Percentiles rank a stretch among this genome's conserved stretches.
Evolutionary conservation across 2,329 filamentous ascomycete species (phyloP).

Genomic region (Verticillium nonalfalfae): DNA sequence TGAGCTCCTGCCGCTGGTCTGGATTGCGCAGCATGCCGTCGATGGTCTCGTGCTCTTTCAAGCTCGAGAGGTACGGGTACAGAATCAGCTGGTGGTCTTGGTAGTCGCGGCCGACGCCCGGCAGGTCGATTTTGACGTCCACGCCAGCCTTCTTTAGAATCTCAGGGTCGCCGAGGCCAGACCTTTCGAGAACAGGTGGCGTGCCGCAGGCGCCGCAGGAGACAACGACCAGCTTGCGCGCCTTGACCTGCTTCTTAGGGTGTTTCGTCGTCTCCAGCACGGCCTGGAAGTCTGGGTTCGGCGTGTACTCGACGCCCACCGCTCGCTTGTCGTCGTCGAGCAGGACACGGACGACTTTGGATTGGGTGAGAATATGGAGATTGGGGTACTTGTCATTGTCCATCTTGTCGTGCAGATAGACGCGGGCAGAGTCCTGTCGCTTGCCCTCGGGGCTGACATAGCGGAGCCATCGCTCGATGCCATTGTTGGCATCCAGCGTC

Average conservation of each 20-base stretch:
- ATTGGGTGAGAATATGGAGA: conserved; percentile 23
- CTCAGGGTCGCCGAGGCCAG: conserved; percentile 37
- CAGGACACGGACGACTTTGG: conserved; percentile 23
- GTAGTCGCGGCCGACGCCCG: conserved; percentile 19
- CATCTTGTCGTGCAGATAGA: conserved; percentile 22
- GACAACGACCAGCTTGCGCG: conserved; percentile 40
- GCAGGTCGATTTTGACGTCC: conserved; percentile 12
- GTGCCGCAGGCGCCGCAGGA: conserved; percentile 35
- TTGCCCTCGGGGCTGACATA: conserved; percentile 26
- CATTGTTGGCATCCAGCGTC: conserved; percentile 33
- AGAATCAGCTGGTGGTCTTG: conserved; percentile 48
- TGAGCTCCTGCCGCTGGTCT: conserved; percentile 11
- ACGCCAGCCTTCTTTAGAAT: conserved; percentile 14
- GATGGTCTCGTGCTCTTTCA: conserved; percentile 37
- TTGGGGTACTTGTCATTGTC: conserved; percentile 19
- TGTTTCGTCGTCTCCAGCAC: conserved; percentile 7
- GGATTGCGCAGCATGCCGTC: conserved; percentile 19
- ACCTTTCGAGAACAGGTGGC: conserved; percentile 42
- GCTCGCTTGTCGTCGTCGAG: conserved; percentile 45
- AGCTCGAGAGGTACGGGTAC: conserved; percentile 40
- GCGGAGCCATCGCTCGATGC: conserved; percentile 19
- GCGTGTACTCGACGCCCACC: conserved; percentile 51
- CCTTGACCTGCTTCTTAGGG: conserved; percentile 17
- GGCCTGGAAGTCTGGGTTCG: conserved; percentile 24
- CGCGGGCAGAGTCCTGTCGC: conserved; percentile 24